Evolutionary conservation across 805 yeast species (phyloP), one percentile per base, ranked within the genome.

Genomic region (Cyberlindnera mrakii): DNA sequence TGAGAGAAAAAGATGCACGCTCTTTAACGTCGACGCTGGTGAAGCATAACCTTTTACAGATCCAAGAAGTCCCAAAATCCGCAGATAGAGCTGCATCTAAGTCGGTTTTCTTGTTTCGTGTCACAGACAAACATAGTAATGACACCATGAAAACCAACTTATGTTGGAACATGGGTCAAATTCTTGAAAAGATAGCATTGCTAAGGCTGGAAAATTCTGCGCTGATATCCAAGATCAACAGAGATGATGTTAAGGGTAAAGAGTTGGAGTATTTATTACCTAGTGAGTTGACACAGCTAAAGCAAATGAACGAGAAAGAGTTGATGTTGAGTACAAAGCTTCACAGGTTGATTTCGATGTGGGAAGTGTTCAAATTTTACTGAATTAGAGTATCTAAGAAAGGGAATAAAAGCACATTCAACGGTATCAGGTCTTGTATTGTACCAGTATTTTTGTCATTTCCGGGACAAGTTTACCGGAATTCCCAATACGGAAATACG

Each of bases 1-100:
- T 93, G 63, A 85, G 78, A 50, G 95, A 88, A 45, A 77, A 76
- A 46, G 84, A 80, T 31, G 85, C 89, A 8, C 72, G 96, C 44
- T 78, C 81, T 33, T 79, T 83, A 35, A 66, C 89, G 35, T 76
- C 83, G 37, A 75, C 77, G 30, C 66, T 93, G 42, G 74, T 85
- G 23, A 76, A 74, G 41, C 72, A 78, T 50, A 88, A 90, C 48
- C 74, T 85, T 16, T 67, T 90, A 16, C 96, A 91, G 58, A 74
- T 90, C 31, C 98, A 91, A 64, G 99, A 93, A 65, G 84, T 93
- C 25, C 97, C 98, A 11, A 77, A 91, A 55, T 83, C 96, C 8
- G 82, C 80, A 19, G 98, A 93, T 60, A 74, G 98, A 52, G 90
- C 95, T 3, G 96, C 97, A 0, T 80, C 86, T 33, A 79, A 96